Evolutionary conservation across 208 protist genomes (phyloP).

Genomic region (Crithidia brevicula): DNA sequence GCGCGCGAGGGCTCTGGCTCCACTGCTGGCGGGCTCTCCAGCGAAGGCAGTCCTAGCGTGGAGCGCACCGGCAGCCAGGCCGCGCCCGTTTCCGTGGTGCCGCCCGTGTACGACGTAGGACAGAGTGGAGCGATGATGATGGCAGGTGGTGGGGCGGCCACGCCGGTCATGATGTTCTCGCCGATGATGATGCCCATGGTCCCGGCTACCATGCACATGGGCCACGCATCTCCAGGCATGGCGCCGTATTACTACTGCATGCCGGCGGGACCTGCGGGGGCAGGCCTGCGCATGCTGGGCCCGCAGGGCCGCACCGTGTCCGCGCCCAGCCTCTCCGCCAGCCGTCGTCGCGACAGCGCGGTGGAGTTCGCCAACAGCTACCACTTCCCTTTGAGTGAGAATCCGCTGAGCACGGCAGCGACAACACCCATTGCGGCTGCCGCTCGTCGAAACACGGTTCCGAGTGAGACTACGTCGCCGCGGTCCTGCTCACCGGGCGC

Average conservation of each 20-base stretch:
- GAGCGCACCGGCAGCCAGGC: slow-evolving; percentile 10
- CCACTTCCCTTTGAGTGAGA: slow-evolving; percentile 1
- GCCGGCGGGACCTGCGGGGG: slow-evolving; percentile 10
- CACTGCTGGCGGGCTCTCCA: slow-evolving; percentile 5
- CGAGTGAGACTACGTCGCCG: slow-evolving; percentile 1
- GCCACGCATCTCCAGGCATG: slow-evolving; percentile 5
- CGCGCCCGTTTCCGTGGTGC: not conserved
- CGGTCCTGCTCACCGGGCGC: not conserved
- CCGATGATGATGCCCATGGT: slow-evolving; percentile 13
- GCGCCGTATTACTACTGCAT: slow-evolving; percentile 24
- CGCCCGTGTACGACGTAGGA: not conserved
- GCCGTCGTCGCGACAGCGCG: slow-evolving; percentile 21
- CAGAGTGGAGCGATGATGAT: too few species aligned
- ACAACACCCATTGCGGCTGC: not conserved
- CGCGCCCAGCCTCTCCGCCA: slow-evolving; percentile 18
- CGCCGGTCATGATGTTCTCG: slow-evolving; percentile 12
- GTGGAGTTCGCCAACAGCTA: slow-evolving; percentile 30
- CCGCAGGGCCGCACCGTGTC: slow-evolving; percentile 20
- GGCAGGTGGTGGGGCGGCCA: not conserved
- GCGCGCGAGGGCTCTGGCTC: slow-evolving; percentile 7
- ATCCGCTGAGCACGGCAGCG: not conserved
- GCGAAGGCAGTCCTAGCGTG: slow-evolving; percentile 15
- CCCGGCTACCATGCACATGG: not conserved
- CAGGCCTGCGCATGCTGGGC: slow-evolving; percentile 13
- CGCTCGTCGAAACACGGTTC: not conserved